Evolutionary conservation across 345 rosid species (phyloP), one percentile per base, ranked within the genome.

Genomic region (Passiflora organensis): DNA sequence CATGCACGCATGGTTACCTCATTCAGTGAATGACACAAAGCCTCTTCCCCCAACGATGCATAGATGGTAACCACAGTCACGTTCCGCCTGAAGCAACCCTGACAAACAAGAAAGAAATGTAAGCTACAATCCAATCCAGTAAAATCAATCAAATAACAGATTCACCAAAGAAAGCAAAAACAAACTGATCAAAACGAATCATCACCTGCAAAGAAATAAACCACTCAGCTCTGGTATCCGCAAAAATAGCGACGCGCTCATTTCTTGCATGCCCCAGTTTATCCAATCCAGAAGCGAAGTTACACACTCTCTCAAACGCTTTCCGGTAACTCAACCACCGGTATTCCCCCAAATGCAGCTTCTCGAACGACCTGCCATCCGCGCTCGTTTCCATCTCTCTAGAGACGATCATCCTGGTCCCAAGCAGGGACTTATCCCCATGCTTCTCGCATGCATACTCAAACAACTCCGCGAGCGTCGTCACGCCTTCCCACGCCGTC

Each of bases 221-320:
- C 99, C 99, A 94, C 62, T 94, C 99, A 69, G 81, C 83, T 71
- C 97, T 60, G 22, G 97, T 94, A 66, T 89, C 99, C 19, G 99
- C 95, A 56, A 85, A 89, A 55, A 94, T 94, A 11, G 99, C 99
- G 0, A 84, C 95, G 21, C 93, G 88, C 66, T 94, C 97, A 21
- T 65, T 87, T 14, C 72, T 80, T 47, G 32, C 59, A 25, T 85
- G 97, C 36, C 97, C 96, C 50, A 89, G 79, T 9, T 66, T 76
- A 62, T 80, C 79, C 65, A 89, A 68, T 21, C 99, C 97, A 70
- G 97, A 89, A 66, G 93, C 89, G 57, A 89, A 89, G 64, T 66
- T 65, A 60, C 82, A 80, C 0, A 78, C 97, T 38, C 65, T 67
- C 55, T 85, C 81, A 43, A 89, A 85, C 10, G 80, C 84, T 37